phyloP scores from a whole-genome alignment of 495 filamentous ascomycete species.

The Trichoderma orchidacearum region DNA sequence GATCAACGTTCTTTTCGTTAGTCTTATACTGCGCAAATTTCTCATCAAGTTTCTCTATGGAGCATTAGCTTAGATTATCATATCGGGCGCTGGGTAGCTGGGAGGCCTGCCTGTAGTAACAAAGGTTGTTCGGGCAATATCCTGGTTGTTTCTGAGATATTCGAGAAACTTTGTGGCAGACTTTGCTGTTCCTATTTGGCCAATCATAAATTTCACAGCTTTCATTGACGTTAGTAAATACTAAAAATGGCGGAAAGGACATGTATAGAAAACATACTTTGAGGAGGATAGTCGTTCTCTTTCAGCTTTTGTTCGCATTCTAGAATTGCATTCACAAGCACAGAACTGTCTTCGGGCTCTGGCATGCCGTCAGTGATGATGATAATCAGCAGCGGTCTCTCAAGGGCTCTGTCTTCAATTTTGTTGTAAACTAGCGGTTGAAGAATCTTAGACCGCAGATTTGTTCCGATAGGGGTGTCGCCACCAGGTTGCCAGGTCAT shows the following conservation, averaged over 20 bases:
- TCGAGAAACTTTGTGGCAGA: background rate
- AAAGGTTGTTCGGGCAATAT: background rate
- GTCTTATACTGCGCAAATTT: background rate
- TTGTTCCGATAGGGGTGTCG: slow-evolving; percentile 7
- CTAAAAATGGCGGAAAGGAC: background rate
- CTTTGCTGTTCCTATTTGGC: background rate
- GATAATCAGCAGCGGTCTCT: background rate
- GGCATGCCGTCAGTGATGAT: background rate
- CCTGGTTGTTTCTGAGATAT: background rate
- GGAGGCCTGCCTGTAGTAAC: background rate
- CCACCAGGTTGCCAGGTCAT: slow-evolving; percentile 1
- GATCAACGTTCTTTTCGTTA: background rate
- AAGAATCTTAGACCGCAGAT: background rate
- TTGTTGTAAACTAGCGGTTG: background rate
- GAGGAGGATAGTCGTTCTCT: background rate
- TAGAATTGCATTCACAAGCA: background rate
- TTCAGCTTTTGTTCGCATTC: background rate
- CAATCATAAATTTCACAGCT: background rate
- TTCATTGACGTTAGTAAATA: background rate
- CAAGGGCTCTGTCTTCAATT: background rate
- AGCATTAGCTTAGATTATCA: background rate
- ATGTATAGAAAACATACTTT: background rate
- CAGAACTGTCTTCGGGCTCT: background rate
- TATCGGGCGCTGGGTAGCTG: background rate
- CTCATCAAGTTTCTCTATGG: background rate